These are phyloP conservation scores for Heliamphora exappendiculata DNA, from an alignment of 148 eudicot species.

Conservation along the genomic window DNA sequence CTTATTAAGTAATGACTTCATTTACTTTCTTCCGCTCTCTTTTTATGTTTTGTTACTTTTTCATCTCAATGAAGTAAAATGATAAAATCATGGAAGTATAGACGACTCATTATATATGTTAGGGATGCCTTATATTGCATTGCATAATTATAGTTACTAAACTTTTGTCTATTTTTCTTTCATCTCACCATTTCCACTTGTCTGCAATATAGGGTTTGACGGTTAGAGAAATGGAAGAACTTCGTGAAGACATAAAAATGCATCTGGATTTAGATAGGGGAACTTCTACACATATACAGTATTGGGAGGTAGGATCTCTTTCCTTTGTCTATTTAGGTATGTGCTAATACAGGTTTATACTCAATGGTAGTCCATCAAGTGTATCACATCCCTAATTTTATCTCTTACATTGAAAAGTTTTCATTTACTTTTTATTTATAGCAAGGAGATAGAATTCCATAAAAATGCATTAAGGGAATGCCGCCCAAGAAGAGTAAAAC, in stretches of 20 bases:
- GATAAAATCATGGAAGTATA: background rate
- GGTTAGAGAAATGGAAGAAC: conserved; percentile 88
- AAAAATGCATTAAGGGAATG: background rate
- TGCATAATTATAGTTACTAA: background rate
- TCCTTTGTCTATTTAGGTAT: background rate
- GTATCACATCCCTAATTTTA: background rate
- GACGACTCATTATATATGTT: background rate
- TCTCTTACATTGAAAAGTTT: background rate
- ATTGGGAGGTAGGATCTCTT: conserved; percentile 60
- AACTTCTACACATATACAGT: conserved; percentile 71
- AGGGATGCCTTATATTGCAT: background rate
- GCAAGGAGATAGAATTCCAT: background rate
- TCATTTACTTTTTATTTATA: background rate
- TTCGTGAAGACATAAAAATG: conserved; percentile 83
- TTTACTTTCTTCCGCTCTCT: background rate
- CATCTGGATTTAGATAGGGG: conserved; percentile 81
- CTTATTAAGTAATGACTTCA: background rate
- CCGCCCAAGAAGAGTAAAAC: no score
- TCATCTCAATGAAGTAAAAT: background rate
- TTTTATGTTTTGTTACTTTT: background rate
- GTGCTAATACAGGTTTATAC: background rate
- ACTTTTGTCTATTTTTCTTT: background rate
- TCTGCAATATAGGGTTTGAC: conserved; percentile 64
- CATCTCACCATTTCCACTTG: background rate
- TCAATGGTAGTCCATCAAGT: background rate